Evolutionary conservation across 2,329 filamentous ascomycete genomes (phyloP).

Genomic region (Ascocoryne sarcoides): DNA sequence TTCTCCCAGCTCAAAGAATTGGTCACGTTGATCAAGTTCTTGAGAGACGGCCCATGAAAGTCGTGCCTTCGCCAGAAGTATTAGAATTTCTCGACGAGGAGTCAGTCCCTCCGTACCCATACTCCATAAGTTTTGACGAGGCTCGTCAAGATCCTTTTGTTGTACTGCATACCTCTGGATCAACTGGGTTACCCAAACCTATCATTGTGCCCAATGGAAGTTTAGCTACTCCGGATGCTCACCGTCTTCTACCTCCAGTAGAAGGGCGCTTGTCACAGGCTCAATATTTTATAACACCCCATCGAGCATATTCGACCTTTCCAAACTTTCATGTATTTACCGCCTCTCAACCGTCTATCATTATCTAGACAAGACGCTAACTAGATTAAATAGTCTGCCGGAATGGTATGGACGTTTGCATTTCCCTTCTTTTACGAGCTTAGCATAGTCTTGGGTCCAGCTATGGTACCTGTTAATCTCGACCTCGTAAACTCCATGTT

Average conservation of each 20-base stretch:
- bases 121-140: slow-evolving; percentile 28
- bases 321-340: neutral
- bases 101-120: slow-evolving; percentile 18
- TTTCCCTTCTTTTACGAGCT: neutral
- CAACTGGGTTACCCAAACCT: slow-evolving; percentile 36
- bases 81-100: slow-evolving; percentile 25
- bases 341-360: neutral
- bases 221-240: neutral
- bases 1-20: slow-evolving; percentile 7
- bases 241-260: neutral
- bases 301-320: neutral
- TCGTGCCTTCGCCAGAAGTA: slow-evolving; percentile 20
- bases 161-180: slow-evolving; percentile 35
- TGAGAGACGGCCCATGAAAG: slow-evolving; percentile 6
- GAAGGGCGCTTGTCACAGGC: neutral
- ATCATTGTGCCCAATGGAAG: slow-evolving; percentile 16
- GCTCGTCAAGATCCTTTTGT: slow-evolving; percentile 32
- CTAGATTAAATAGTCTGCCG: neutral
- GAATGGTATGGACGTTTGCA: neutral
- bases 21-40: slow-evolving; percentile 11
- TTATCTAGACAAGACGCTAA: neutral
- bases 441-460: neutral
- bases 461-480: neutral
- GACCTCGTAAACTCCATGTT: neutral
- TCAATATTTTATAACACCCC: neutral